Percentiles rank a stretch among this genome's conserved stretches.
phyloP scores from a whole-genome alignment of 352 stramenopile species.

The Globisporangium heterothallicum region DNA sequence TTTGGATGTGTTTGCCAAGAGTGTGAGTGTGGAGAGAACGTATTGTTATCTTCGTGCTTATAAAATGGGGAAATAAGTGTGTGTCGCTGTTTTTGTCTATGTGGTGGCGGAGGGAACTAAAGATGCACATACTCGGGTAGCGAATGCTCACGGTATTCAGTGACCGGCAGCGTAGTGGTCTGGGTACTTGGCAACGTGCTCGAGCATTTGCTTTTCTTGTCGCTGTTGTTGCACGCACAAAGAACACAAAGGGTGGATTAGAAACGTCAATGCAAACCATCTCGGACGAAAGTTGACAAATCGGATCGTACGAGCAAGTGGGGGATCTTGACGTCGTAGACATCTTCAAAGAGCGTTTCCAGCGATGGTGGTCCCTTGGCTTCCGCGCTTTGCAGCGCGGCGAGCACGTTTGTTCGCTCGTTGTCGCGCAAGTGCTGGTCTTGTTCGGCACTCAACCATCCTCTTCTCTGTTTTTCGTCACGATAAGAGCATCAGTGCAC shows the following conservation, averaged over 20 bases:
- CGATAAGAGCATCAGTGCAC: too few relatives aligned
- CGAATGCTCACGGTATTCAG: too few relatives aligned
- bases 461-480: constrained; percentile 64
- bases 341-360: constrained; percentile 95
- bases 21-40: too few relatives aligned
- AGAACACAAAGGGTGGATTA: constrained; percentile 4
- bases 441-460: constrained; percentile 87
- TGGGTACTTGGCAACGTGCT: constrained; percentile 92
- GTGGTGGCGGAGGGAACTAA: too few relatives aligned
- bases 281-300: too few relatives aligned
- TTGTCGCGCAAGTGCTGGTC: constrained; percentile 79
- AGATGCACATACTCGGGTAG: too few relatives aligned
- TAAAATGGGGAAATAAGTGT: too few relatives aligned
- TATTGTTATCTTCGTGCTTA: too few relatives aligned
- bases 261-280: too few relatives aligned
- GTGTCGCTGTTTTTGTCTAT: too few relatives aligned
- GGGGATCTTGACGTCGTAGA: constrained; percentile 93
- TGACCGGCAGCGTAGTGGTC: constrained; percentile 76
- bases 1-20: too few relatives aligned
- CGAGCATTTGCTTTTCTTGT: constrained; percentile 90
- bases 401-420: constrained; percentile 83
- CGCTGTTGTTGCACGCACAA: constrained; percentile 31
- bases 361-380: constrained; percentile 83
- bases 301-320: constrained; percentile 80
- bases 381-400: constrained; percentile 88